These are phyloP conservation scores for Leishmania lainsoni DNA, from an alignment of 208 protist species.

Conservation along the genomic window DNA sequence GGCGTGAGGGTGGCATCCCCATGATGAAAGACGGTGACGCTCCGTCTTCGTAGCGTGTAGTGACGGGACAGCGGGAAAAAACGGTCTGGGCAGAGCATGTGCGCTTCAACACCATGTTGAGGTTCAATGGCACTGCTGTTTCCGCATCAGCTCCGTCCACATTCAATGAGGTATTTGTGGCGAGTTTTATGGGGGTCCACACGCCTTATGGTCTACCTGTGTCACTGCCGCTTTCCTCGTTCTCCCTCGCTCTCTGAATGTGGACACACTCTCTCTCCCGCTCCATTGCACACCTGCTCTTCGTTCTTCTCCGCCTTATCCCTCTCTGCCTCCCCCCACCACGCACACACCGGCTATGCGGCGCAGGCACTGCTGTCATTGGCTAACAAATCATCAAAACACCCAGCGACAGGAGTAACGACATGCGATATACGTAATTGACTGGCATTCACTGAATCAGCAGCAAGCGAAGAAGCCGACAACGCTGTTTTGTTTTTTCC, in stretches of 20 bases:
- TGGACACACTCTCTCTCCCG: background rate
- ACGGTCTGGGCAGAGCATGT: background rate
- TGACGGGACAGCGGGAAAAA: background rate
- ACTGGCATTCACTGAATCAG: background rate
- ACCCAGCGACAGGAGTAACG: background rate
- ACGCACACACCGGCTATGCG: background rate
- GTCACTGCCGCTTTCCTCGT: background rate
- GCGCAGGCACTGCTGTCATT: background rate
- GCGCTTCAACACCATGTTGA: background rate
- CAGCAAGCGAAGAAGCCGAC: background rate
- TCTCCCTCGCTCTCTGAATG: background rate
- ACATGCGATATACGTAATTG: background rate
- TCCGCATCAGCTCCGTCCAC: background rate
- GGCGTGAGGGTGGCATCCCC: background rate
- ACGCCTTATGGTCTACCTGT: background rate
- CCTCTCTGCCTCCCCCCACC: background rate
- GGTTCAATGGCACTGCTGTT: background rate
- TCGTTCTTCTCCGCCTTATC: background rate
- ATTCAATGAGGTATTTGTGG: background rate
- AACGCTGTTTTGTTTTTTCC: background rate
- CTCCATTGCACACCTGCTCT: background rate
- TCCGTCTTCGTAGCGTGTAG: background rate
- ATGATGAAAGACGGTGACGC: background rate
- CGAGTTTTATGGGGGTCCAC: background rate
- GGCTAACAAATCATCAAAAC: background rate